Base-by-base conservation (phyloP, 1,139 yeast species). In the Yamadazyma oceani region DNA sequence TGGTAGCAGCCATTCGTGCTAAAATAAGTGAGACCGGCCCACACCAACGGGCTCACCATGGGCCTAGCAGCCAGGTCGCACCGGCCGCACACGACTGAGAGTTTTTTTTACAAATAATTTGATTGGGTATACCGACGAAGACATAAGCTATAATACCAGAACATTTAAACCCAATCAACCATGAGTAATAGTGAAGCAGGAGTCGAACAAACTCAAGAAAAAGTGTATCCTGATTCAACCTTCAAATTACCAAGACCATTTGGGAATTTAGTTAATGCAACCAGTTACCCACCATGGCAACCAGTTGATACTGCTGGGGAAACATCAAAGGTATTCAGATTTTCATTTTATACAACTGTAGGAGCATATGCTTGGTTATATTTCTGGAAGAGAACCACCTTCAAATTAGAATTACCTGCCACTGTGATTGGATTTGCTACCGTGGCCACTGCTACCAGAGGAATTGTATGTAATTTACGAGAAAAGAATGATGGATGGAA, bases 401-500 rank as follows among this genome's bases (percentile, higher is more conserved):
- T 71, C 54, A 70, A 69, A 50, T 43, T 70, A 33, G 68, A 60
- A 21, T 55, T 69, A 41, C 77, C 77, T 13, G 48, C 69, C 36
- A 58, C 70, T 8, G 66, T 60, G 9, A 59, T 69, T 35, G 71
- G 69, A 3, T 66, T 69, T 39, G 64, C 71, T 37, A 68, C 75
- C n/a, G 60, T 63, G 21, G 69, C 73, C 33, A 66, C 73, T 32
- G 73, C 67, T 36, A 51, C 68, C 36, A 68, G 62, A 53, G 69
- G 73, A 22, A 56, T 65, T 26, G 44, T 66, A 35, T 62, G 75
- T 43, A 71, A 71, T 53, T 58, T 71, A 49, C 65, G 77, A 60
- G 75, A 70, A 50, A 69, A 60, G 54, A 69, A 69, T 49, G 77
- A 71, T 54, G 74, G 71, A 32, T 71, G 77, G 77, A 71, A 71